Evolutionary conservation across 352 stramenopile genomes (phyloP).

Genomic region (Globisporangium sylvaticum): DNA sequence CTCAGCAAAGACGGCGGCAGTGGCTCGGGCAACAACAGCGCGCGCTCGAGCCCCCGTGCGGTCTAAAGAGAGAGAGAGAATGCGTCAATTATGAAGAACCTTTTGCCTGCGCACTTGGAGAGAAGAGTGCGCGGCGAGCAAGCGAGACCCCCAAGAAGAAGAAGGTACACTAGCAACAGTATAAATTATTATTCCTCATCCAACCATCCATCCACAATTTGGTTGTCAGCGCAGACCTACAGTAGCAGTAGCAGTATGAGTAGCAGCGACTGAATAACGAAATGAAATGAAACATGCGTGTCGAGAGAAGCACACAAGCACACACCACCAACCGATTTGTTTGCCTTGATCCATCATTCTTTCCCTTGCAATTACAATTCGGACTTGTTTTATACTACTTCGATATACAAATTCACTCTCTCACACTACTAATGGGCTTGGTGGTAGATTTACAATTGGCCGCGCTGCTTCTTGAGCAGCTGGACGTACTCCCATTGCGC

Average conservation of each 20-base stretch:
- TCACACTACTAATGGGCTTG: too few relatives aligned
- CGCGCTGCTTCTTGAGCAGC: constrained; percentile 15
- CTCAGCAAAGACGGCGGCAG: background rate
- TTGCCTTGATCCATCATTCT: too few relatives aligned
- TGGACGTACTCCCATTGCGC: constrained; percentile 43
- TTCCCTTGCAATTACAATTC: too few relatives aligned
- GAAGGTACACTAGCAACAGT: too few relatives aligned
- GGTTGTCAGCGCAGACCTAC: background rate
- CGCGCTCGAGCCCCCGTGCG: constrained; percentile 2
- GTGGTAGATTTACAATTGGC: too few relatives aligned
- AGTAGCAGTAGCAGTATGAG: background rate
- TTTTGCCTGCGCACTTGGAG: too few relatives aligned
- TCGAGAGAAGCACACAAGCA: background rate
- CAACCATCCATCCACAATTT: background rate
- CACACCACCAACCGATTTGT: background rate
- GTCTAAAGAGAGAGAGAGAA: constrained; percentile 4
- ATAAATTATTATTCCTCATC: too few relatives aligned
- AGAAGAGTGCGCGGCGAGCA: too few relatives aligned
- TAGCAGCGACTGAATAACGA: background rate
- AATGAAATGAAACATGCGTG: background rate
- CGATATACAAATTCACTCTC: too few relatives aligned
- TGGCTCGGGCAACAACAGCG: constrained; percentile 15
- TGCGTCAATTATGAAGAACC: too few relatives aligned
- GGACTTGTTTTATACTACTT: too few relatives aligned
- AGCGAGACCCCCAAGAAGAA: too few relatives aligned